phyloP scores from a whole-genome alignment of 768 basidiomycete species.

The Albatrellus ellisii region DNA sequence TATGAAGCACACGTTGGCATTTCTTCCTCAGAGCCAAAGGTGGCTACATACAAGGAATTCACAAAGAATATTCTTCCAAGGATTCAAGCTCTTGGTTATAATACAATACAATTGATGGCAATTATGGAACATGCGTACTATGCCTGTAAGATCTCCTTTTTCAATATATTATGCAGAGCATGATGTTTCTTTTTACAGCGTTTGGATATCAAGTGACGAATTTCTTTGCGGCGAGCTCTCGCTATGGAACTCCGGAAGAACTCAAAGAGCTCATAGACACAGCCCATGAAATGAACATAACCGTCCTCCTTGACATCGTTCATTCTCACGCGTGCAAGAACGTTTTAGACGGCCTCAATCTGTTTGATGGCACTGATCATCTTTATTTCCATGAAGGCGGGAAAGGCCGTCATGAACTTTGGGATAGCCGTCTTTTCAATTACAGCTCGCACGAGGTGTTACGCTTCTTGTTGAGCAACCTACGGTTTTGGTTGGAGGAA shows the following conservation, averaged over 20 bases:
- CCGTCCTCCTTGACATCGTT: slow-evolving; percentile 90
- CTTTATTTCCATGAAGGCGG: slow-evolving; percentile 92
- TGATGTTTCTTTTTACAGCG: slow-evolving; percentile 32
- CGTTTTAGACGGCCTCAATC: slow-evolving; percentile 86
- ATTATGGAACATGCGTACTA: slow-evolving; percentile 98
- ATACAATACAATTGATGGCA: slow-evolving; percentile 96
- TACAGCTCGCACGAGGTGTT: slow-evolving; percentile 91
- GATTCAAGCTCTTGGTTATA: slow-evolving; percentile 89
- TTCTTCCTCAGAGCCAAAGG: slow-evolving; percentile 73
- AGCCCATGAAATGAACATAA: slow-evolving; percentile 86
- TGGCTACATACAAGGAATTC: slow-evolving; percentile 96
- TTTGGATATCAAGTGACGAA: slow-evolving; percentile 98
- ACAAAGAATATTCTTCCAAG: slow-evolving; percentile 72
- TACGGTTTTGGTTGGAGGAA: slow-evolving; percentile 91
- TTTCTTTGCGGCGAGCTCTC: slow-evolving; percentile 93
- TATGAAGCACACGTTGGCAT: slow-evolving; percentile 99
- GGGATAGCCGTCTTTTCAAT: slow-evolving; percentile 98
- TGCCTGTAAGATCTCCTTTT: slow-evolving; percentile 79
- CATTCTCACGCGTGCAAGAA: slow-evolving; percentile 99
- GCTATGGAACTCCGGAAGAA: slow-evolving; percentile 94
- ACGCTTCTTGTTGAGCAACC: slow-evolving; percentile 88
- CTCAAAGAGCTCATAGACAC: slow-evolving; percentile 92
- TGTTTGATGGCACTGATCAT: slow-evolving; percentile 96
- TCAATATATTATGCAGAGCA: not conserved
- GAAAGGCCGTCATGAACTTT: slow-evolving; percentile 87